These are phyloP conservation scores for Cryphonectria carpinicola DNA, from an alignment of 2,329 filamentous ascomycete genomes.

Conservation along the genomic window DNA sequence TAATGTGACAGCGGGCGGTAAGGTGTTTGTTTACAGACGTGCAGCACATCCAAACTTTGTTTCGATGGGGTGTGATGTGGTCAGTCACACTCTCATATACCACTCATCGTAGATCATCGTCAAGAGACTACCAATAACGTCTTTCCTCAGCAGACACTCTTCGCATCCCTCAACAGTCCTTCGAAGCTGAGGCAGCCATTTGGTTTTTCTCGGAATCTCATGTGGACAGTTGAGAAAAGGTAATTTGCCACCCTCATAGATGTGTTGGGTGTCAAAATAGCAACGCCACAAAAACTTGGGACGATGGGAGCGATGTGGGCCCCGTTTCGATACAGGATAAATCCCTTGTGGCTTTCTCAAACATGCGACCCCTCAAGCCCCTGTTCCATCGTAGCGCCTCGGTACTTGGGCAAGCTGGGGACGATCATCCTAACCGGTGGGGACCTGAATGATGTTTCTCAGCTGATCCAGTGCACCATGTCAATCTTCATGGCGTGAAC, in stretches of 20 bases:
- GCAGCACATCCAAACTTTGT: background rate
- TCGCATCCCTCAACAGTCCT: background rate
- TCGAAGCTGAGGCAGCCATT: background rate
- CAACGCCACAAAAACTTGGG: background rate
- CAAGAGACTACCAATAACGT: background rate
- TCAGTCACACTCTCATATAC: no score
- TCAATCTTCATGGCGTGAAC: background rate
- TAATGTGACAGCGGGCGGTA: background rate
- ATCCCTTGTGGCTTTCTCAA: slow-evolving; percentile 2
- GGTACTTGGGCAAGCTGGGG: slow-evolving; percentile 4
- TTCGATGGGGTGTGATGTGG: background rate
- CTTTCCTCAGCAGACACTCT: background rate
- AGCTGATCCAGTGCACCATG: background rate
- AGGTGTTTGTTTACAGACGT: background rate
- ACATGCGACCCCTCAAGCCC: background rate
- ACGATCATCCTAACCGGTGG: background rate
- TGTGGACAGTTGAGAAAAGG: background rate
- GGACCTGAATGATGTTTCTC: background rate
- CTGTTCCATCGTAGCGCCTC: slow-evolving; percentile 2
- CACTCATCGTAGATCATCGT: background rate
- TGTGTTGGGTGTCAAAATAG: background rate
- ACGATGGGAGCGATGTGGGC: background rate
- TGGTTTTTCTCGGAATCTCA: no score
- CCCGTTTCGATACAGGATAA: background rate
- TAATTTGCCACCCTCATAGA: background rate